Conservation (phyloP, 805 yeast species). For the Starmerella stigmatis region DNA sequence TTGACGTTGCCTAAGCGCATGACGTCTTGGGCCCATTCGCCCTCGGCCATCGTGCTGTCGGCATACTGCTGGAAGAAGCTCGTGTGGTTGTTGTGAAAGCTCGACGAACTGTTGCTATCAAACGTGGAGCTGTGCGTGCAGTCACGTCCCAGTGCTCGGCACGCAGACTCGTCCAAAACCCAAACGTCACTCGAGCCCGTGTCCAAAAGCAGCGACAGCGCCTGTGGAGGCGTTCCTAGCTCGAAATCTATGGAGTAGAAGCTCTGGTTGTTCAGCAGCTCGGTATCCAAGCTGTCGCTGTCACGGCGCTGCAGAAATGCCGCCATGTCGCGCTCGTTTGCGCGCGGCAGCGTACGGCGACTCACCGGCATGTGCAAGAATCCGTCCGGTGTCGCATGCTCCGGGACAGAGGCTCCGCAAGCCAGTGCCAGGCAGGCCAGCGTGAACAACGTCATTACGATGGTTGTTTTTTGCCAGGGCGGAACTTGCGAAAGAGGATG, state of each 20-base stretch:
- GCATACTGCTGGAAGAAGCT: background rate
- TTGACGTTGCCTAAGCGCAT: slow-evolving; percentile 43
- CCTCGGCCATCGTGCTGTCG: background rate
- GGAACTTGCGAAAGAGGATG: too few relatives aligned
- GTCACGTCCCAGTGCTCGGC: slow-evolving; percentile 27
- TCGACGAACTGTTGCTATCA: background rate
- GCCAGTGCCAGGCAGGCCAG: background rate
- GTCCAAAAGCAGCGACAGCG: slow-evolving; percentile 48
- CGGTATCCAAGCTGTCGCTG: background rate
- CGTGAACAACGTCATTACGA: background rate
- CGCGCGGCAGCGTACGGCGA: background rate
- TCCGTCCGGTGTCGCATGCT: background rate
- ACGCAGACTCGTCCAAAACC: slow-evolving; percentile 38
- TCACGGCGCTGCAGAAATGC: too few relatives aligned
- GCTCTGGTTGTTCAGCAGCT: background rate
- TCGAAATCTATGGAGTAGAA: slow-evolving; percentile 3
- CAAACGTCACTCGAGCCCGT: slow-evolving; percentile 72
- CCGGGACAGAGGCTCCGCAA: background rate
- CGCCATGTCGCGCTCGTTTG: too few relatives aligned
- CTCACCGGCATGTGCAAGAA: background rate
- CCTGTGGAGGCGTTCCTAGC: slow-evolving; percentile 51
- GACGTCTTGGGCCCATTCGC: slow-evolving; percentile 43
- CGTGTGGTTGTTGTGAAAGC: slow-evolving; percentile 1
- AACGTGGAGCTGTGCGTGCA: background rate
- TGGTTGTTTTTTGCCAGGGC: too few relatives aligned